Conservation (phyloP, 164 flowering plant genomes). For the Umbellularia californica region DNA sequence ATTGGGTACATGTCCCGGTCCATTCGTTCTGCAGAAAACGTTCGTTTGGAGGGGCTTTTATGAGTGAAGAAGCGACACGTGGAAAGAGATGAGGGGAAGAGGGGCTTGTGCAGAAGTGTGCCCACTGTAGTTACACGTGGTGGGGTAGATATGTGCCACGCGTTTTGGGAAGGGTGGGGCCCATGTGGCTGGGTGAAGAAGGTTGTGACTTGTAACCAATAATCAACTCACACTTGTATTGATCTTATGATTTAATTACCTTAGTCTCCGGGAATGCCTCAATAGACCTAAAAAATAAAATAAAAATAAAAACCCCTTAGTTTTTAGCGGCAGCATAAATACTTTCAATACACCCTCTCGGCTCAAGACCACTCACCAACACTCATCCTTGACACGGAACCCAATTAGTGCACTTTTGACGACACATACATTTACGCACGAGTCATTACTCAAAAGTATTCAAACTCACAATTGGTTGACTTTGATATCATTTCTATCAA, state of each 20-base stretch:
- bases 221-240: background rate
- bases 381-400: rapidly evolving
- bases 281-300: background rate
- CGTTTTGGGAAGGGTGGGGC: background rate
- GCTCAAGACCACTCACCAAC: no score
- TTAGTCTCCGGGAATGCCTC: background rate
- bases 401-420: no score
- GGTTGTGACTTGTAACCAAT: background rate
- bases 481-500: rapidly evolving
- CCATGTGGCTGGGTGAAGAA: background rate
- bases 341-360: no score
- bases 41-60: background rate
- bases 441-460: no score
- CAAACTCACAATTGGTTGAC: no score
- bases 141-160: background rate
- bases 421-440: no score
- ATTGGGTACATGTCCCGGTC: background rate
- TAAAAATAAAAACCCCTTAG: rapidly evolving
- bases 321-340: no score
- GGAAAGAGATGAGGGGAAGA: background rate
- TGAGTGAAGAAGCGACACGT: background rate
- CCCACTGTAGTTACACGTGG: background rate
- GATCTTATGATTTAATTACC: background rate
- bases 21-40: background rate
- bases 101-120: background rate